These are phyloP conservation scores for Delonix regia DNA, from an alignment of 306 rosid species.

Conservation along the genomic window DNA sequence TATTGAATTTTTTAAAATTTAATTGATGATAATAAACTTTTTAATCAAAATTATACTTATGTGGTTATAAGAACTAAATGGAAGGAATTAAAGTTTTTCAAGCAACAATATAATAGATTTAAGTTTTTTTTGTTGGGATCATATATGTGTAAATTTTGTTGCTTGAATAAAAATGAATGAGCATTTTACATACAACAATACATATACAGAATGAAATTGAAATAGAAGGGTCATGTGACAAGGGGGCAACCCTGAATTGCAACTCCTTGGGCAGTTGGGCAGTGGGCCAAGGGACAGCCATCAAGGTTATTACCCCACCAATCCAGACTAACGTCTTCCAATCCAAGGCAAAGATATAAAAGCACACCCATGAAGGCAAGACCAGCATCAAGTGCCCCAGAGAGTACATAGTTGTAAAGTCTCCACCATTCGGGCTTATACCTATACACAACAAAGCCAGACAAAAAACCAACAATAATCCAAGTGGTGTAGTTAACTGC, in stretches of 20 bases:
- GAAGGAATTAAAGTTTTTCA: too few species aligned
- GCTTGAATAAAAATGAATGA: too few species aligned
- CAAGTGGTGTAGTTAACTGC: conserved; percentile 82
- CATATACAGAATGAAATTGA: neutral
- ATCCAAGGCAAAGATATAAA: conserved; percentile 66
- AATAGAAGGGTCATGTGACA: conserved; percentile 27
- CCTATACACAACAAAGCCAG: conserved; percentile 72
- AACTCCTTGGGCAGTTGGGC: conserved; percentile 70
- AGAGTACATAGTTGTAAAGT: conserved; percentile 80
- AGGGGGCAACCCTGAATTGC: conserved; percentile 58
- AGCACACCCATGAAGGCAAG: conserved; percentile 92
- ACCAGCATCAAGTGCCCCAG: conserved; percentile 91
- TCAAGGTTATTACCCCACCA: conserved; percentile 96
- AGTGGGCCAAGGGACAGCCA: conserved; percentile 74
- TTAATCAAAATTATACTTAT: too few species aligned
- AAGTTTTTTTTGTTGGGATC: too few species aligned
- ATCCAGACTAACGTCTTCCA: conserved; percentile 52
- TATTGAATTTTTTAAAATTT: too few species aligned
- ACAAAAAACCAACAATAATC: conserved; percentile 68
- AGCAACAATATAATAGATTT: too few species aligned
- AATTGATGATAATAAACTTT: too few species aligned
- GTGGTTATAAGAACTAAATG: too few species aligned
- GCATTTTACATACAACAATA: neutral
- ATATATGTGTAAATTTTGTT: too few species aligned
- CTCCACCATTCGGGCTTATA: conserved; percentile 79